Evolutionary conservation across 345 rosid species (phyloP).

Genomic region (Pistacia atlantica): DNA sequence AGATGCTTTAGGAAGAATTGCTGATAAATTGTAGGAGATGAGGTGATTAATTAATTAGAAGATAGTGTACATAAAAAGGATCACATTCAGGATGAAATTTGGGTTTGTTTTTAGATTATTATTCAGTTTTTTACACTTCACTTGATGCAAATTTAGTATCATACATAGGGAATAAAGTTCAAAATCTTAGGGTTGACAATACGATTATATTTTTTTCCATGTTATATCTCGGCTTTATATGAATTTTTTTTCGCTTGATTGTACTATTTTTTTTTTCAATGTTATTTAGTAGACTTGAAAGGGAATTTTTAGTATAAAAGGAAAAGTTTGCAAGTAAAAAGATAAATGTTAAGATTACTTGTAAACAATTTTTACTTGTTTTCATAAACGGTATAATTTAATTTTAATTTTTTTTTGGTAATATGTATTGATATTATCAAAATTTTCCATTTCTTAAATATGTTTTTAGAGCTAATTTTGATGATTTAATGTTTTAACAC

Average conservation of each 20-base stretch:
- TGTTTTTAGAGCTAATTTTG: no score
- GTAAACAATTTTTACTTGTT: no score
- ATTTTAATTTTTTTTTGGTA: no score
- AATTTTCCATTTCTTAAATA: no score
- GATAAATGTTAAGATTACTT: no score
- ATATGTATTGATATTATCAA: no score
- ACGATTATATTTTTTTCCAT: conserved; percentile 11
- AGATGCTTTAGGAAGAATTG: conserved; percentile 81
- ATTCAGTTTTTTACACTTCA: conserved; percentile 18
- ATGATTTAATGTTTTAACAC: no score
- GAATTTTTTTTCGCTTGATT: background rate
- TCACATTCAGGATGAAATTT: conserved; percentile 14
- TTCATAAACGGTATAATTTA: no score
- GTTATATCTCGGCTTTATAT: conserved; percentile 10
- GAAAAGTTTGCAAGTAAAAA: no score
- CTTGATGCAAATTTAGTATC: conserved; percentile 12
- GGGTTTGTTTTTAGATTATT: background rate
- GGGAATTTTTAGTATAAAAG: no score
- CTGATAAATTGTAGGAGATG: conserved; percentile 70
- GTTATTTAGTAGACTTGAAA: no score
- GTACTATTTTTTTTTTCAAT: conserved; percentile 11
- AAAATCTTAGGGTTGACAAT: conserved; percentile 16
- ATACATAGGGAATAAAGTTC: conserved; percentile 27
- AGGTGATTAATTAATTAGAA: background rate
- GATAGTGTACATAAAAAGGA: conserved; percentile 41